A percentile compares a stretch with the other conserved stretches of the same genome.
These are phyloP conservation scores for Coemansia sp. DNA, from an alignment of 192 early-diverging fungal species.

Conservation along the genomic window DNA sequence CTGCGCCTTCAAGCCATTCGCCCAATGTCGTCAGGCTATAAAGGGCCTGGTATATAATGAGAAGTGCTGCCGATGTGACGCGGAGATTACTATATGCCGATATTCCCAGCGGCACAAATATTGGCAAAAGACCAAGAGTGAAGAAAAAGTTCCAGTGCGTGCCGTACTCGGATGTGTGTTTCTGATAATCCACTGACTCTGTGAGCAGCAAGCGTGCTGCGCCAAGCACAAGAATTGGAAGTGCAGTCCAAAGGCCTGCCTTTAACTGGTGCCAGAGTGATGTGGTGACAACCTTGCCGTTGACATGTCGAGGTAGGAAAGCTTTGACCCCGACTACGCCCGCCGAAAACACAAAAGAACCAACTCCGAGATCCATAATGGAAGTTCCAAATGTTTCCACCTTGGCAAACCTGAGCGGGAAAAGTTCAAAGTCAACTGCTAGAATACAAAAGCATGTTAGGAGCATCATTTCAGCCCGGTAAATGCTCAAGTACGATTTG, in stretches of 20 bases:
- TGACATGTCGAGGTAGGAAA: slow-evolving; percentile 48
- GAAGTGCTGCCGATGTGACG: slow-evolving; percentile 57
- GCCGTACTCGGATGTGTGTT: slow-evolving; percentile 93
- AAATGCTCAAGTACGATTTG: slow-evolving; percentile 63
- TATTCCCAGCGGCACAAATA: slow-evolving; percentile 69
- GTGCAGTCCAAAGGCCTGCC: slow-evolving; percentile 54
- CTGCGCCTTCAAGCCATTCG: slow-evolving; percentile 73
- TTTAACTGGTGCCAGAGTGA: slow-evolving; percentile 47
- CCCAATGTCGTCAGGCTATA: slow-evolving; percentile 62
- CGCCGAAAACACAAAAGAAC: slow-evolving; percentile 89
- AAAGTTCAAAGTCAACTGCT: slow-evolving; percentile 91
- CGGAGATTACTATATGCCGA: slow-evolving; percentile 54
- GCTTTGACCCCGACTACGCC: slow-evolving; percentile 76
- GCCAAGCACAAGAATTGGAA: slow-evolving; percentile 75
- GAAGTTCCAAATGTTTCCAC: slow-evolving; percentile 88
- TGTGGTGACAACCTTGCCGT: slow-evolving; percentile 17
- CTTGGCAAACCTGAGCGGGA: slow-evolving; percentile 89
- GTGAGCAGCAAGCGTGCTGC: slow-evolving; percentile 67
- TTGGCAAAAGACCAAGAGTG: slow-evolving; percentile 83
- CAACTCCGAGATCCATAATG: slow-evolving; percentile 94
- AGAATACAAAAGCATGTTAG: slow-evolving; percentile 84
- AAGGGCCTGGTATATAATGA: slow-evolving; percentile 61
- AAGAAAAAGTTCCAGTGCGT: slow-evolving; percentile 99
- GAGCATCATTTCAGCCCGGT: slow-evolving; percentile 76
- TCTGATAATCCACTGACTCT: slow-evolving; percentile 88